phyloP scores from a whole-genome alignment of 2,329 filamentous ascomycete genomes.

The Pseudogymnoascus pannorum region DNA sequence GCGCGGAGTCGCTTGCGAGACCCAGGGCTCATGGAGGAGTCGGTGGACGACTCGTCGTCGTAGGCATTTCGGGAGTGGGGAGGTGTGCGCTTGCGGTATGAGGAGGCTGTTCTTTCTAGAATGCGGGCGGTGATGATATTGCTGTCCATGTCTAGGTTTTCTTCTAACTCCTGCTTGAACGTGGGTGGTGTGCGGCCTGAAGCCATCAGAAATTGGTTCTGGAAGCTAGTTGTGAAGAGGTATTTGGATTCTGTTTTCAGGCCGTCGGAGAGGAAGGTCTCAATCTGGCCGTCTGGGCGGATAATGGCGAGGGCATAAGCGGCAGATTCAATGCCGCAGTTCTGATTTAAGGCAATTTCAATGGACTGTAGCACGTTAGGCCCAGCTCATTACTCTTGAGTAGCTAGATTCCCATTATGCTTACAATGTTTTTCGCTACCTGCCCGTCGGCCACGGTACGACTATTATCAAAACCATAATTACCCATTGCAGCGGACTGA shows the following conservation, averaged over 20 bases:
- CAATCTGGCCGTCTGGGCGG: conserved; percentile 2
- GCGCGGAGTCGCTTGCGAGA: background rate
- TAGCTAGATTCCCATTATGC: background rate
- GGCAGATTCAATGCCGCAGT: conserved; percentile 7
- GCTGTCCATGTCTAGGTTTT: background rate
- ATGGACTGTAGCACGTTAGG: conserved; percentile 3
- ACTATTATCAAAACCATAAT: background rate
- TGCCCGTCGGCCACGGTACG: background rate
- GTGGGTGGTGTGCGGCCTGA: background rate
- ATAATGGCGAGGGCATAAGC: conserved; percentile 6
- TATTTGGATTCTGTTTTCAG: conserved; percentile 3
- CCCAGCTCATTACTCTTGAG: background rate
- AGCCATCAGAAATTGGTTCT: background rate
- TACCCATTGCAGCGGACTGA: background rate
- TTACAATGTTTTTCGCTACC: background rate
- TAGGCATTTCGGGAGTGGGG: background rate
- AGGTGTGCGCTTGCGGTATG: background rate
- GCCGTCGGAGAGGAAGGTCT: conserved; percentile 2
- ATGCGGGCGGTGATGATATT: background rate
- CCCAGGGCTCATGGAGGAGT: background rate
- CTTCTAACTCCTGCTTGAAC: background rate
- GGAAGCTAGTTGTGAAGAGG: background rate
- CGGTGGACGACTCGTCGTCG: background rate
- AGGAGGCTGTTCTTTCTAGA: too few species aligned
- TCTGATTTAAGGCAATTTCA: background rate